Conservation (phyloP, 2,329 filamentous ascomycete genomes). For the Penicillium sp. region DNA sequence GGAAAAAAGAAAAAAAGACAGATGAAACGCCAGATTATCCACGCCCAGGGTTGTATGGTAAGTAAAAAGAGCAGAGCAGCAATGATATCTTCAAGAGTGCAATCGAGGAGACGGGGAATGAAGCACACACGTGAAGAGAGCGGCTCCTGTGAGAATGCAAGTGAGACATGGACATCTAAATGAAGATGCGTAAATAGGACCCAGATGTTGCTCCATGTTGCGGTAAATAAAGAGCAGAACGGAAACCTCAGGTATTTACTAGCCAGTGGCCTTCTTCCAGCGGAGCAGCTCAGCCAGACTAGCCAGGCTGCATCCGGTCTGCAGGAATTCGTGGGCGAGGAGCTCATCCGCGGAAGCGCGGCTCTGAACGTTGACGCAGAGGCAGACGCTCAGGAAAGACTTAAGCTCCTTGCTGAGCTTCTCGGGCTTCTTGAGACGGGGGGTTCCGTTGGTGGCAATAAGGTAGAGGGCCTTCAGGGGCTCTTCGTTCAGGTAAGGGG, state of each 20-base stretch:
- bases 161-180: conserved; percentile 20
- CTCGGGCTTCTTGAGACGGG: conserved; percentile 95
- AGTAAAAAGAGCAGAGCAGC: background rate
- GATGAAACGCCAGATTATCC: conserved; percentile 30
- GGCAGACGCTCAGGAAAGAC: conserved; percentile 90
- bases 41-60: conserved; percentile 25
- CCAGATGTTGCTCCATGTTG: conserved; percentile 30
- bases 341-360: conserved; percentile 89
- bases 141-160: conserved; percentile 22
- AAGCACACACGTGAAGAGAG: background rate
- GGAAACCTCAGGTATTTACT: conserved; percentile 23
- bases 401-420: conserved; percentile 98
- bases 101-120: background rate
- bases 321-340: conserved; percentile 87
- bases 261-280: conserved; percentile 51
- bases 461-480: conserved; percentile 95
- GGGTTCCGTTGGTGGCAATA: conserved; percentile 96
- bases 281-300: conserved; percentile 84
- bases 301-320: conserved; percentile 78
- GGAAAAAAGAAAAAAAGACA: background rate
- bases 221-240: conserved; percentile 5
- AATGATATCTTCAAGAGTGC: conserved; percentile 3
- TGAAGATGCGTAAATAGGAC: conserved; percentile 27
- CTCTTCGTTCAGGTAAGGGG: conserved; percentile 96
- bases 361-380: conserved; percentile 95